Conservation (phyloP, 2,329 filamentous ascomycete species). For the Neocucurbitaria cava region DNA sequence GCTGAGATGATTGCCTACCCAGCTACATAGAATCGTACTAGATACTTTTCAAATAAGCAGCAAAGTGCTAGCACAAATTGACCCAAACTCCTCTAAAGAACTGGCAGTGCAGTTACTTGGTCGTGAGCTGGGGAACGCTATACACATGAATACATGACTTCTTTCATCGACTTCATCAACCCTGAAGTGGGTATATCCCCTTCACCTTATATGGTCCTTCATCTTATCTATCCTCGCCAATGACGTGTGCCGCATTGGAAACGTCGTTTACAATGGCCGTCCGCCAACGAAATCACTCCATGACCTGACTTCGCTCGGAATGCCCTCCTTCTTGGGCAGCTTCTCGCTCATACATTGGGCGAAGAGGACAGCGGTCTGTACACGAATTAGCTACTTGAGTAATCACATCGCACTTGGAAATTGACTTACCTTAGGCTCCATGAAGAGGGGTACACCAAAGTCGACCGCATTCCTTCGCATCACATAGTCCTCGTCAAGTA, state of each 20-base stretch:
- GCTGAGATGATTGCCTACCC: neutral
- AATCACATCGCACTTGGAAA: neutral
- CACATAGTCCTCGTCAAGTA: conserved; percentile 93
- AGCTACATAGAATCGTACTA: neutral
- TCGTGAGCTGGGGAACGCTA: conserved; percentile 15
- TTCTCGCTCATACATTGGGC: conserved; percentile 98
- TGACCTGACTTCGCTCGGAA: conserved; percentile 86
- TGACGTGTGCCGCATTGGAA: neutral
- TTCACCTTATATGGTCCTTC: conserved; percentile 1
- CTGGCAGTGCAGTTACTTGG: conserved; percentile 7
- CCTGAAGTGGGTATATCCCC: conserved; percentile 17
- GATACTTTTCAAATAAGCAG: neutral
- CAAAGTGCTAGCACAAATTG: neutral
- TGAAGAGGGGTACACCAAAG: conserved; percentile 96
- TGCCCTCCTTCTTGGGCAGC: conserved; percentile 84
- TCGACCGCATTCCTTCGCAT: conserved; percentile 98
- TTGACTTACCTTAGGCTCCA: conserved; percentile 88
- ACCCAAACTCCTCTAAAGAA: conserved; percentile 9
- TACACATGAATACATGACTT: conserved; percentile 22
- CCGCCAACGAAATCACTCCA: conserved; percentile 94
- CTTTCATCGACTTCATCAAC: neutral
- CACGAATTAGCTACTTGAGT: conserved; percentile 22
- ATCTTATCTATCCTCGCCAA: neutral
- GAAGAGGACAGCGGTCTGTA: conserved; percentile 90
- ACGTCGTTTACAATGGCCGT: conserved; percentile 35